phyloP scores from a whole-genome alignment of 306 rosid species.

The Rosa rugosa region DNA sequence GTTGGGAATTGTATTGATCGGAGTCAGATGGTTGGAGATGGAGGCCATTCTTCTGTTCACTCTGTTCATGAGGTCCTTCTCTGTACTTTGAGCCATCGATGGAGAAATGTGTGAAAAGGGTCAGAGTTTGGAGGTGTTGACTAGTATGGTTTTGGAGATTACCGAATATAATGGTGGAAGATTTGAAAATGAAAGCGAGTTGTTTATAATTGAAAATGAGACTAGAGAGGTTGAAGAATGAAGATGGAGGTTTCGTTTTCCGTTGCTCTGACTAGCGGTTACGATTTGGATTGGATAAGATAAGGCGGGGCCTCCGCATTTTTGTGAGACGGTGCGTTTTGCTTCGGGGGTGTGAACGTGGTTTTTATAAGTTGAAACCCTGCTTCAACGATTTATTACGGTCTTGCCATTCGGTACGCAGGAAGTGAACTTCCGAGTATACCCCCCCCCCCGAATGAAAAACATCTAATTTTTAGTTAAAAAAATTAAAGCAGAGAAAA shows the following conservation, averaged over 20 bases:
- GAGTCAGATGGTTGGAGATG: conserved; percentile 51
- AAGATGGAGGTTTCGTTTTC: neutral
- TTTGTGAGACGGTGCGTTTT: conserved; percentile 12
- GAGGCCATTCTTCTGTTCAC: conserved; percentile 58
- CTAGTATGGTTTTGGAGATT: neutral
- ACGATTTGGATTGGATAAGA: conserved; percentile 9
- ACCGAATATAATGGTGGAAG: neutral
- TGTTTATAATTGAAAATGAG: neutral
- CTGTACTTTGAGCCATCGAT: conserved; percentile 39
- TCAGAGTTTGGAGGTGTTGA: neutral
- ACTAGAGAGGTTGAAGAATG: neutral
- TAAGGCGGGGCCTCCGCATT: too few species aligned
- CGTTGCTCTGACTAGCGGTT: neutral
- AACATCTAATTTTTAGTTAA: too few species aligned
- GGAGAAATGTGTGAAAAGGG: neutral
- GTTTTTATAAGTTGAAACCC: too few species aligned
- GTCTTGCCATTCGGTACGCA: too few species aligned
- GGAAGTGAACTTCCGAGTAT: too few species aligned
- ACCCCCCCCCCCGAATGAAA: too few species aligned
- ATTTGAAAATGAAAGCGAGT: neutral
- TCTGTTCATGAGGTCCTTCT: conserved; percentile 36
- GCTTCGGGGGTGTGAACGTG: neutral
- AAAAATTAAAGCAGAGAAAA: too few species aligned
- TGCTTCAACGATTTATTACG: too few species aligned
- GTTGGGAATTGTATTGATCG: conserved; percentile 15